Evolutionary conservation across 2,329 filamentous ascomycete species (phyloP), one percentile per base, ranked within the genome.

Genomic region (Leptographium wingfieldii): DNA sequence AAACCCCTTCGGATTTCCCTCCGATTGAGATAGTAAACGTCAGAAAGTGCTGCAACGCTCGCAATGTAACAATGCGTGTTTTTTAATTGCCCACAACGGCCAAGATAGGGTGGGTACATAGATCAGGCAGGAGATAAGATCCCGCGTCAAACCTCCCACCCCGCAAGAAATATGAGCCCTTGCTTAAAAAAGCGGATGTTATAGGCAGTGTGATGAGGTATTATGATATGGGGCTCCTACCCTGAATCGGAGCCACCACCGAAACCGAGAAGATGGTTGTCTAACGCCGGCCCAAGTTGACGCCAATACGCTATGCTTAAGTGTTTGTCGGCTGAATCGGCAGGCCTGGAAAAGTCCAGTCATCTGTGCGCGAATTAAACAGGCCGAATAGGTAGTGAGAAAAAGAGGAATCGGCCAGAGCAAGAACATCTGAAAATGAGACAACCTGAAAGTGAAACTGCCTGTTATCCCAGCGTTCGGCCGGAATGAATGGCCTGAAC

Each of bases 401-500:
- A 49, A 57, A 48, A 48, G 52, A 56, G 27, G 55, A 25, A 59
- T 49, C 33, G 11, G 25, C 19, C 10, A 55, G 29, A 40, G 33
- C 29, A 7, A 19, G 10, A 12, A 31, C 10, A 25, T 38, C 19
- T n/a, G 46, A 22, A 7, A 40, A 29, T 52, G 31, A 31, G 6
- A 10, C 3, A 4, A 9, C 1, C 3, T 29, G 43, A 59, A 59
- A 49, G 49, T 48, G 57, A 29, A 35, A 56, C 53, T 25, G 43
- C 56, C 40, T 29, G 29, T 55, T 68, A 81, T 43, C 77, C 78
- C 61, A 81, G 69, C 3, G 77, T 77, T 56, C 79, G 76, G 49
- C 79, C 79, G 65, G 76, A 81, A 63, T 80, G 77, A 46, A 83
- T 78, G 35, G 78, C 73, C 65, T 78, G 78, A 48, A 77, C 67